These are phyloP conservation scores for Blepharisma japonicum DNA, from an alignment of 73 alveolate species.

Conservation along the genomic window DNA sequence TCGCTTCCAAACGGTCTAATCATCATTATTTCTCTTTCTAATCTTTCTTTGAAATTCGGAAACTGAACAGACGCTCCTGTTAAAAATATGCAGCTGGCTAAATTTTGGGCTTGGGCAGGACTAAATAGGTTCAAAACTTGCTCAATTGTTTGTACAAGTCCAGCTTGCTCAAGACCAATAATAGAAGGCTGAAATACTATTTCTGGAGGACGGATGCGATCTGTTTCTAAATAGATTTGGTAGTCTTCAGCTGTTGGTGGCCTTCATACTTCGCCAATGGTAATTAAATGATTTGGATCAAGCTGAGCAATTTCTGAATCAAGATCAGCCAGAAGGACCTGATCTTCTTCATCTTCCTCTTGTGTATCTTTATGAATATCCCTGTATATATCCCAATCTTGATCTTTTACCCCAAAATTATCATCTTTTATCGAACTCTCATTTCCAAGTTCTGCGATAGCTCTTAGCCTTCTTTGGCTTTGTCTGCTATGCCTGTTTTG, in stretches of 20 bases:
- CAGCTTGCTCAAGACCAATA: constrained; percentile 85
- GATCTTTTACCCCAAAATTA: constrained; percentile 87
- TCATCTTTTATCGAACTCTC: constrained; percentile 68
- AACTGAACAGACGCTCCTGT: constrained; percentile 84
- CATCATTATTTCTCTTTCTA: constrained; percentile 67
- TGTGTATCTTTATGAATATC: constrained; percentile 75
- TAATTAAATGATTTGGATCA: constrained; percentile 67
- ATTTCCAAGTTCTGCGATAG: constrained; percentile 80
- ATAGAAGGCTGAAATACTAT: constrained; percentile 82
- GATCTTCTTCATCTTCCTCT: constrained; percentile 88
- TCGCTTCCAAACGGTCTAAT: constrained; percentile 58
- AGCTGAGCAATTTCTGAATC: constrained; percentile 78
- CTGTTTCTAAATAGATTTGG: constrained; percentile 77
- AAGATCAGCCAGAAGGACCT: constrained; percentile 67
- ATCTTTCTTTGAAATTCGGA: constrained; percentile 71
- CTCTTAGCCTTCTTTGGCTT: constrained; percentile 76
- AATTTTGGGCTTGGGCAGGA: constrained; percentile 36
- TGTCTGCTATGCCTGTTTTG: constrained; percentile 80
- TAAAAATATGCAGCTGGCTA: constrained; percentile 59
- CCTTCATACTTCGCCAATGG: constrained; percentile 58
- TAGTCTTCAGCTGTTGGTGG: constrained; percentile 78
- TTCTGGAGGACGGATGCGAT: constrained; percentile 85
- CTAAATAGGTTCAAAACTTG: constrained; percentile 49
- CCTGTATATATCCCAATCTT: constrained; percentile 92
- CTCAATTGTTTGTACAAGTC: constrained; percentile 74